Evolutionary conservation across 768 basidiomycete species (phyloP), one percentile per base, ranked within the genome.

Genomic region (Russula sp.): DNA sequence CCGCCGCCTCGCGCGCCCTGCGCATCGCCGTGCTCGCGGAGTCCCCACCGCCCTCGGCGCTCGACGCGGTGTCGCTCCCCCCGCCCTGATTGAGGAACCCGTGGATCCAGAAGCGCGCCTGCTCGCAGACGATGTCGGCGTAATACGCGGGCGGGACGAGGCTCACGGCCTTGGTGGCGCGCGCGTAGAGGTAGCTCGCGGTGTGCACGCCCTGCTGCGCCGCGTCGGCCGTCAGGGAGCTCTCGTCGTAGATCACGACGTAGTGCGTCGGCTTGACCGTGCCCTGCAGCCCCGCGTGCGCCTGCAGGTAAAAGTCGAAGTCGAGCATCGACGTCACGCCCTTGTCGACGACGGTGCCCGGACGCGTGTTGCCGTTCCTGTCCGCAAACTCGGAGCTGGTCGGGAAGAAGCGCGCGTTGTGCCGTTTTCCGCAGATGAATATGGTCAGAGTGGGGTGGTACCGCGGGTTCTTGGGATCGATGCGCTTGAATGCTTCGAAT

Each of bases 131-230:
- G 55, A 92, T 73, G 73, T 92, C 89, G 7, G 89, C 87, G 68
- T 90, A 91, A 70, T 90, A 90, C 0, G 89, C 89, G 0, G 89
- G 81, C 0, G 91, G 89, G 11, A 91, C 79, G 27, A 93, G 76
- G 70, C 88, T 90, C 35, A 94, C 92, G 0, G 90, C 87, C 68
- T 89, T 87, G 3, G 90, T 94, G 0, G 91, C 90, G 4, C 91
- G 82, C 0, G 87, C 90, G 67, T 89, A 94, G 14, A 89, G 76
- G 69, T 91, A 92, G 68, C 84, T 84, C 14, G 79, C 73, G 58
- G 83, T 77, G 69, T 92, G 82, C 0, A 88, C 84, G 1, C 89
- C 86, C 63, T 84, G 78, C 70, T 94, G 91, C 11, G 92, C 75
- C 16, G 83, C 82, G 71, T 94, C 86, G 0, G 89, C 85, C 1